Base-by-base conservation (phyloP, 2,329 filamentous ascomycete species). In the Cladorrhinum sp. region DNA sequence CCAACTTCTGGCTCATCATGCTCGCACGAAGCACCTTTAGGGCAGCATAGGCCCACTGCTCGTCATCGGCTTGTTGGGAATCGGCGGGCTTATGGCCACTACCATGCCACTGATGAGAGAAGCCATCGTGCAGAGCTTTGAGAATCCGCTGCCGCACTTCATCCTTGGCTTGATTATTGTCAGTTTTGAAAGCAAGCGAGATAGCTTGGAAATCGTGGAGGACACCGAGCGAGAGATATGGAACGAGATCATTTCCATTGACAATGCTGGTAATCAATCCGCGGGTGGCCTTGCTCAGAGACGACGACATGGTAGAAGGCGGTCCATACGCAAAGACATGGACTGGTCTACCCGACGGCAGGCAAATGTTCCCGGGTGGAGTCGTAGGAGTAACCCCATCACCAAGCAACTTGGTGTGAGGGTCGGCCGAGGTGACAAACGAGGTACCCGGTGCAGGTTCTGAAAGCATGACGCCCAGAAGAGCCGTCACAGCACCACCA, bases 281-380 rank as follows among this genome's bases (percentile, higher is more conserved):
- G 13, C 87, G 81, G 0, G 90, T 92, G 10, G 87, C 86, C 61
- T 83, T 83, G 48, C 89, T 84, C 7, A 93, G 79, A 1, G 86
- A 83, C 0, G 87, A 80, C 0, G 88, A 90, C 81, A 92, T 85
- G 13, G 87, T 88, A 0, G 88, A 84, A 0, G 89, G 89, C 1
- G 89, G 86, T 0, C 90, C 90, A 70, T 92, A 93, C 6, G 90
- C 87, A 70, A 91, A 93, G 12, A 92, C 90, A 67, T 93, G 90
- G 20, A 92, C 88, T 2, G 88, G 86, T 0, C 90, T 82, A 16
- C 86, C 85, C 0, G 86, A 67, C 0, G 90, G 90, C 0, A 92
- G 79, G 18, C 78, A 80, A 29, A 85, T 73, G 18, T 76, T 73
- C 56, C 32, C 48, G 61, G 29, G 38, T 60, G 57, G n/a, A 64